phyloP scores from a whole-genome alignment of 2,329 filamentous ascomycete species.

The Aureobasidium musti region DNA sequence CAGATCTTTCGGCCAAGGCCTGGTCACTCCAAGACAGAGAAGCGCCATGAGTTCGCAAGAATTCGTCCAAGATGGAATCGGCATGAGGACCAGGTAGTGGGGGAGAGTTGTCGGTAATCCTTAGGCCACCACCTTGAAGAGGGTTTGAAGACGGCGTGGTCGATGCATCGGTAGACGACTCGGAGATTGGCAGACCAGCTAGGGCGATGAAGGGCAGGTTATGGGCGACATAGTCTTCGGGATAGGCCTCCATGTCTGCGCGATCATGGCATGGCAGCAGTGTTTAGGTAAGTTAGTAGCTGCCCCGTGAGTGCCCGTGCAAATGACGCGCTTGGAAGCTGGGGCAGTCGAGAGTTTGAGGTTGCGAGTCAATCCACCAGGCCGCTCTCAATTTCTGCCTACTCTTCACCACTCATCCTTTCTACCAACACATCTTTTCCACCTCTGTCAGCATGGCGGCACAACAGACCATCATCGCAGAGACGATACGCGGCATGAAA shows the following conservation, averaged over 20 bases:
- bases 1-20: slow-evolving; percentile 51
- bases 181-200: slow-evolving; percentile 62
- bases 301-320: slow-evolving; percentile 15
- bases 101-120: slow-evolving; percentile 71
- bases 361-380: not conserved
- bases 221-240: slow-evolving; percentile 76
- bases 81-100: slow-evolving; percentile 66
- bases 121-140: slow-evolving; percentile 54
- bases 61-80: slow-evolving; percentile 64
- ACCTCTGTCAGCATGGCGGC: slow-evolving; percentile 50
- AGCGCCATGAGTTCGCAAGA: slow-evolving; percentile 66
- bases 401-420: not conserved
- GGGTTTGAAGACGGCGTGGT: not conserved
- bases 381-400: too few relatives aligned
- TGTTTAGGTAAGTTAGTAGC: not conserved
- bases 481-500: slow-evolving; percentile 69
- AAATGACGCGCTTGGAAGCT: slow-evolving; percentile 17
- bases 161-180: slow-evolving; percentile 3
- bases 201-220: slow-evolving; percentile 83
- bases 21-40: slow-evolving; percentile 66
- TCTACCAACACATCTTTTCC: not conserved
- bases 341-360: slow-evolving; percentile 6
- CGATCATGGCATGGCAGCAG: slow-evolving; percentile 1
- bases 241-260: slow-evolving; percentile 72
- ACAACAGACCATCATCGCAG: slow-evolving; percentile 61